Evolutionary conservation across 2,329 filamentous ascomycete genomes (phyloP).

Genomic region (Colletotrichum phormii): DNA sequence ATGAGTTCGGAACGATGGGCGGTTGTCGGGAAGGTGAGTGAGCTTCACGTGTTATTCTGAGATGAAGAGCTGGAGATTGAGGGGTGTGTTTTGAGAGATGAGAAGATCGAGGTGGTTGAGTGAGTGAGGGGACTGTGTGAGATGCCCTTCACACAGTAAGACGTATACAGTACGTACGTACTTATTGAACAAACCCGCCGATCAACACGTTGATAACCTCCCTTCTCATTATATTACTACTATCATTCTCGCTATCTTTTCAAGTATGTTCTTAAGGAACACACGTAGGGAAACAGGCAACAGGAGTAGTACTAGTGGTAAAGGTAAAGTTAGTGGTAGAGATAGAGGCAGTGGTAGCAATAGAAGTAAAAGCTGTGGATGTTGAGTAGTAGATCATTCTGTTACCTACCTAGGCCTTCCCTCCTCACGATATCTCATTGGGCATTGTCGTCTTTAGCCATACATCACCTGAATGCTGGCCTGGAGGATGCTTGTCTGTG

Average conservation of each 20-base stretch:
- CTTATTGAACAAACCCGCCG: no score
- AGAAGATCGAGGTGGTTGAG: background rate
- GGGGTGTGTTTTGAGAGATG: background rate
- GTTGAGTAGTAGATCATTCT: no score
- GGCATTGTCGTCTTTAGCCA: background rate
- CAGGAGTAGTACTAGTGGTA: no score
- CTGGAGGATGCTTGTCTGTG: background rate
- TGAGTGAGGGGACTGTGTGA: background rate
- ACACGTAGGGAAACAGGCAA: no score
- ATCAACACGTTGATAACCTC: no score
- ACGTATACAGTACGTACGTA: background rate
- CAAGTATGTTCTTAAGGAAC: no score
- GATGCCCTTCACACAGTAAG: background rate
- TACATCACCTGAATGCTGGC: background rate
- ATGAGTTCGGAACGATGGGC: background rate
- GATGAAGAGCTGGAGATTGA: background rate
- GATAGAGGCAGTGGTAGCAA: no score
- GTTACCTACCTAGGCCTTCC: no score
- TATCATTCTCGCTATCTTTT: no score
- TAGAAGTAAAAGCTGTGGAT: no score
- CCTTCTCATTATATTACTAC: no score
- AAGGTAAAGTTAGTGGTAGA: no score
- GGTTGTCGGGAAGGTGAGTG: background rate
- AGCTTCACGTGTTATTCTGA: slow-evolving; percentile 2
- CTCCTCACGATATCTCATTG: background rate